Base-by-base conservation (phyloP, 1,284 basidiomycete genomes). In the Veloporphyrellus conicus region DNA sequence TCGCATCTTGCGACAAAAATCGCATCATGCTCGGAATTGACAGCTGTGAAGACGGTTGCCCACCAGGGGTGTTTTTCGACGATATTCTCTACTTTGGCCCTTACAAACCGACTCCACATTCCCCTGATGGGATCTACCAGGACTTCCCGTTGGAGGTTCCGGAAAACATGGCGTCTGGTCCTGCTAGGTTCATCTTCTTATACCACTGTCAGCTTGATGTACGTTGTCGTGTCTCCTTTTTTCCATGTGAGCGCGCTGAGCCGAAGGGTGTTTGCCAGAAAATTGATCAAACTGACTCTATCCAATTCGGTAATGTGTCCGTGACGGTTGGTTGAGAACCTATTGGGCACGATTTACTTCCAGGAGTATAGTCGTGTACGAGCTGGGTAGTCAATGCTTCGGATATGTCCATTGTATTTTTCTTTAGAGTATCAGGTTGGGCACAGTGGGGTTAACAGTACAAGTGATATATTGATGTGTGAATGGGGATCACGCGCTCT, bases 11-110 rank as follows among this genome's bases (percentile, higher is more conserved):
- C 57, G 42, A 54, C 45, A 20, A 53, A 65, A 42, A 61, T 68
- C 8, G 63, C 22, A 67, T 64, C 8, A 61, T 64, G 10, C 64
- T 64, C 15, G 54, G 58, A 6, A 45, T 68, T 6, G 22, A 23
- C 25, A 46, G 2, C 23, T 68, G 66, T 46, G n/a, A 18, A 40
- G 51, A 55, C 3, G 55, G 53, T 0, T 64, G 63, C 43, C 66
- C 63, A 1, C 0, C 38, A 47, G 42, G 57, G n/a, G n/a, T n/a
- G n/a, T n/a, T n/a, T n/a, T n/a, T 67, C 10, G 63, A 64, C 3
- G 3, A 36, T 15, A 53, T 67, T 10, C 59, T 64, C 10, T 64
- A 64, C 11, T 59, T 61, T 11, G 63, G 62, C 1, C 52, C 61
- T 2, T 68, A 60, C 56, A 56, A 31, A 0, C 66, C 66, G 3